phyloP scores from a whole-genome alignment of 345 rosid species.

The Rubroshorea leprosula region DNA sequence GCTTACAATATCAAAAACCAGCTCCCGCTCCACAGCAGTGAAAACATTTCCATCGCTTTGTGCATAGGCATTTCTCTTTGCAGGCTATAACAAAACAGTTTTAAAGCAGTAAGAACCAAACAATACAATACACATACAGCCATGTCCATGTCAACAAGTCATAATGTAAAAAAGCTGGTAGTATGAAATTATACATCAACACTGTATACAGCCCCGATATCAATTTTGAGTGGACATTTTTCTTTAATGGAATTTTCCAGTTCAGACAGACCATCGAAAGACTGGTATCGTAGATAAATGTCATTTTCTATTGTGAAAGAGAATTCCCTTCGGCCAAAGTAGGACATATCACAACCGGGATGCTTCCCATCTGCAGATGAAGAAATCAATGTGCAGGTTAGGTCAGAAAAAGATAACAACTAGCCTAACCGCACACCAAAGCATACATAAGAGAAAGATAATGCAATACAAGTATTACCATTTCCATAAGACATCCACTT shows the following conservation, averaged over 20 bases:
- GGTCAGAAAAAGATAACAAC: neutral
- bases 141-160: neutral
- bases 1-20: constrained; percentile 84
- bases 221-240: constrained; percentile 75
- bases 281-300: constrained; percentile 65
- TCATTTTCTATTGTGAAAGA: constrained; percentile 81
- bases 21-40: constrained; percentile 85
- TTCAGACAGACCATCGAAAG: constrained; percentile 52
- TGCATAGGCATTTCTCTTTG: constrained; percentile 71
- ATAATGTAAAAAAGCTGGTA: neutral
- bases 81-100: constrained; percentile 37
- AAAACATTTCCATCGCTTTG: constrained; percentile 71
- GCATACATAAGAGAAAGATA: neutral
- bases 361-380: constrained; percentile 73
- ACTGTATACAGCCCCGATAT: constrained; percentile 79
- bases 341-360: constrained; percentile 76
- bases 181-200: constrained; percentile 53
- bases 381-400: neutral
- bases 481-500: constrained; percentile 92
- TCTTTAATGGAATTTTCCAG: constrained; percentile 59
- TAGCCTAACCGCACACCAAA: neutral
- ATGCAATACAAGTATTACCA: constrained; percentile 36
- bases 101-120: neutral
- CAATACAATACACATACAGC: too few relatives aligned
- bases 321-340: constrained; percentile 73